Conservation (phyloP, 768 basidiomycete genomes). For the Tylopilus felleus region DNA sequence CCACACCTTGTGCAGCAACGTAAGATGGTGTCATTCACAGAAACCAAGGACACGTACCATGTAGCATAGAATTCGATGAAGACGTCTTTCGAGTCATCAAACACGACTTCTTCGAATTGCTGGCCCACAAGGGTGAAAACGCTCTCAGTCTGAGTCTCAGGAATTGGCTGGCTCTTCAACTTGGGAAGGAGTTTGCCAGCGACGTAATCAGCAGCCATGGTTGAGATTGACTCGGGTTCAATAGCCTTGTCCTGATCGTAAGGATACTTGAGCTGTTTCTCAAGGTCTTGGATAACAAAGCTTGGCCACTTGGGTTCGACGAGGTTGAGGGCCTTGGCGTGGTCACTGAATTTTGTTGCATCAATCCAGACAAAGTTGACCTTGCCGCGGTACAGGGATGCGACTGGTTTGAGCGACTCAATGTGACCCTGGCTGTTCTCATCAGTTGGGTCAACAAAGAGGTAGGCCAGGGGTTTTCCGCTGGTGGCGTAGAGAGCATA, state of each 20-base stretch:
- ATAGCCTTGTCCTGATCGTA: slow-evolving; percentile 65
- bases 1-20: slow-evolving; percentile 58
- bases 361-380: slow-evolving; percentile 99
- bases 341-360: slow-evolving; percentile 90
- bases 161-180: slow-evolving; percentile 89
- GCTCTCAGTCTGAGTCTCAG: slow-evolving; percentile 75
- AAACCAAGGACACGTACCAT: slow-evolving; percentile 57
- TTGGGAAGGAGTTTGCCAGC: slow-evolving; percentile 73
- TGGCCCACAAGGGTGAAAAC: slow-evolving; percentile 85
- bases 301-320: slow-evolving; percentile 83
- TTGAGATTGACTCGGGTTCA: slow-evolving; percentile 51
- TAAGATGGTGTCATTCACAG: neutral
- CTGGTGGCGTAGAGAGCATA: slow-evolving; percentile 81
- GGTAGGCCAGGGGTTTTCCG: slow-evolving; percentile 86
- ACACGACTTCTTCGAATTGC: slow-evolving; percentile 83
- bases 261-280: slow-evolving; percentile 86
- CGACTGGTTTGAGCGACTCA: slow-evolving; percentile 69
- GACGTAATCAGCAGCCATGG: slow-evolving; percentile 62
- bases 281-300: slow-evolving; percentile 88
- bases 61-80: slow-evolving; percentile 97
- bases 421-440: slow-evolving; percentile 63
- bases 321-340: slow-evolving; percentile 93
- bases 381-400: slow-evolving; percentile 76
- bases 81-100: slow-evolving; percentile 88
- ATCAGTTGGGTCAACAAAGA: slow-evolving; percentile 83